These are phyloP conservation scores for Kockovaella imperatae DNA, from an alignment of 768 basidiomycete genomes.

Conservation along the genomic window DNA sequence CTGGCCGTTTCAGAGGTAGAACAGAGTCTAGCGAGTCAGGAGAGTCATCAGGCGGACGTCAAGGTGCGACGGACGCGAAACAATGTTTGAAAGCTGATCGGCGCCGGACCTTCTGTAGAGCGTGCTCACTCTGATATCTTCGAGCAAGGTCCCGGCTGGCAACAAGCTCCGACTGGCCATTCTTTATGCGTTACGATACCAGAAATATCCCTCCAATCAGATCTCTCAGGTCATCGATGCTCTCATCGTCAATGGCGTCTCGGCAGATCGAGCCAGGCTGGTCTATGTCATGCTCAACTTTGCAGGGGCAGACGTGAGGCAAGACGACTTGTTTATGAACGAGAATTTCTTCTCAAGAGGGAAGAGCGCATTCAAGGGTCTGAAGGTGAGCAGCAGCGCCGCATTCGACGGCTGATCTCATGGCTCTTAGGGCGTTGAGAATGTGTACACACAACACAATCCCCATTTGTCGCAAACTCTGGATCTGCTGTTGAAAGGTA, in stretches of 20 bases:
- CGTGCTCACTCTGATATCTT: slow-evolving; percentile 69
- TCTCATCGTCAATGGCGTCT: slow-evolving; percentile 45
- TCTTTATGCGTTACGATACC: slow-evolving; percentile 86
- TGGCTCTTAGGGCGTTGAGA: slow-evolving; percentile 75
- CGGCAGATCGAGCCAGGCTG: slow-evolving; percentile 50
- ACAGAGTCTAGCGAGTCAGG: slow-evolving; percentile 86
- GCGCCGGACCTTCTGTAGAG: slow-evolving; percentile 51
- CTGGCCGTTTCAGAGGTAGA: slow-evolving; percentile 90
- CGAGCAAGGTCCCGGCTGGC: slow-evolving; percentile 60
- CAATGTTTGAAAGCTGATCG: not conserved
- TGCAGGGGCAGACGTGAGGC: slow-evolving; percentile 89
- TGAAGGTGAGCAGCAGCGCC: slow-evolving; percentile 57
- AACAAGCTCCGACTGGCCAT: slow-evolving; percentile 87
- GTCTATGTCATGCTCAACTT: slow-evolving; percentile 89
- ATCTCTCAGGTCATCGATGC: slow-evolving; percentile 55
- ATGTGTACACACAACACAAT: slow-evolving; percentile 94
- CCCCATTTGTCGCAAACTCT: slow-evolving; percentile 89
- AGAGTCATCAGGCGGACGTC: slow-evolving; percentile 69
- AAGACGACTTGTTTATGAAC: slow-evolving; percentile 93
- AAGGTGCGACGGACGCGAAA: slow-evolving; percentile 53
- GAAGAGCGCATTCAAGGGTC: slow-evolving; percentile 84
- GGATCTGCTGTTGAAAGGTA: slow-evolving; percentile 77
- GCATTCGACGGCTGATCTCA: not conserved
- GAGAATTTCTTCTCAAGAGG: slow-evolving; percentile 91
- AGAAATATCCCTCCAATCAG: slow-evolving; percentile 74